phyloP scores from a whole-genome alignment of 169 alveolate species.

The Cryptosporidium tyzzeri region DNA sequence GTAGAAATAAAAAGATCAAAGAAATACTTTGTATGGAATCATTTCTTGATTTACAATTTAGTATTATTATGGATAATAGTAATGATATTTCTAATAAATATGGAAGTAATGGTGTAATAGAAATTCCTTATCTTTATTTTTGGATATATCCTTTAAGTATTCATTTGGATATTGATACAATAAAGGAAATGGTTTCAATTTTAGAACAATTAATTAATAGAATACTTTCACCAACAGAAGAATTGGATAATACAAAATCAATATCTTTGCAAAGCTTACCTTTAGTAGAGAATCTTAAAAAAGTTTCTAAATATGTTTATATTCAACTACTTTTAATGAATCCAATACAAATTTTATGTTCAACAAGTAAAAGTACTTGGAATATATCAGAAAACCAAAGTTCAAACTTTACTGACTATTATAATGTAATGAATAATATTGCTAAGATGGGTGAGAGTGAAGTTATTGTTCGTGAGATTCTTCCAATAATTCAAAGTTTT shows the following conservation, averaged over 20 bases:
- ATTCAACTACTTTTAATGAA: slow-evolving; percentile 58
- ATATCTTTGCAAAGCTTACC: slow-evolving; percentile 10
- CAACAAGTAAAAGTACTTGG: slow-evolving; percentile 68
- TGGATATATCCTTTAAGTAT: slow-evolving; percentile 70
- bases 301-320: slow-evolving; percentile 21
- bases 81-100: slow-evolving; percentile 29
- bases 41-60: slow-evolving; percentile 29
- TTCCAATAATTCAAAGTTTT: background rate
- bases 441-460: slow-evolving; percentile 16
- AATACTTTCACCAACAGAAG: slow-evolving; percentile 40
- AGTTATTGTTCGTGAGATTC: slow-evolving; percentile 14
- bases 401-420: slow-evolving; percentile 13
- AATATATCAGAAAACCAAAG: slow-evolving; percentile 3
- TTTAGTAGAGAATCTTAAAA: slow-evolving; percentile 41
- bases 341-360: slow-evolving; percentile 58
- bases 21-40: slow-evolving; percentile 39
- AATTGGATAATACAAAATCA: slow-evolving; percentile 14
- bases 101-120: slow-evolving; percentile 65
- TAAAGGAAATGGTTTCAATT: slow-evolving; percentile 47
- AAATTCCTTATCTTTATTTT: slow-evolving; percentile 55
- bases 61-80: slow-evolving; percentile 18
- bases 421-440: slow-evolving; percentile 47
- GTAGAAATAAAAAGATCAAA: slow-evolving; percentile 11
- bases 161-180: slow-evolving; percentile 52
- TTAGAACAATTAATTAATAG: slow-evolving; percentile 29